Evolutionary conservation across 208 protist species (phyloP), one percentile per base, ranked within the genome.

Genomic region (Angomonas desouzai): DNA sequence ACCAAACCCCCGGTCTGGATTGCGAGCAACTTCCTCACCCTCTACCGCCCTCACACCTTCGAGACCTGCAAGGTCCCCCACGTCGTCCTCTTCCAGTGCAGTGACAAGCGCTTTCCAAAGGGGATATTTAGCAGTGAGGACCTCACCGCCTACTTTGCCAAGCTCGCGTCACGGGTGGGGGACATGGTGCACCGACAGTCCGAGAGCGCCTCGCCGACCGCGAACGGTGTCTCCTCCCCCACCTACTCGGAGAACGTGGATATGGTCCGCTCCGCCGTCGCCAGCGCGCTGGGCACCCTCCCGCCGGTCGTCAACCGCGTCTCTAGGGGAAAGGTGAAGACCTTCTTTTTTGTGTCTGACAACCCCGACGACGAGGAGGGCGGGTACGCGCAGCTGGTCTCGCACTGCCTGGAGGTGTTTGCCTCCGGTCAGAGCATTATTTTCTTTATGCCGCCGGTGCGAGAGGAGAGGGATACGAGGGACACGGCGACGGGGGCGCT

Each of bases 321-420:
- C 4, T 66, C 74, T 18, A 66, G 70, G 36, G 36, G 28, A 7
- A 79, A 76, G n/a, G 62, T 92, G 10, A 47, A 79, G 55, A 74
- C 66, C 47, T 89, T 82, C 64, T 92, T 89, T 66, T 79, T 92
- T 29, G 61, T 88, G 10, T 64, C 67, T 0, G 70, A 76, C 29
- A 55, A 70, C 57, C 58, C 55, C 32, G 62, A 73, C 10, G 72
- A 84, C 34, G 47, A 47, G 32, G 62, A 68, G 1, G 74, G 75
- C 28, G 77, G 72, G 33, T 88, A 79, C 70, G 59, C 66, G 30
- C 58, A 64, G 16, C 70, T 92, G 4, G 58, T 71, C 22, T 36
- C 77, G 18, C 79, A 77, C 64, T 45, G 87, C 20, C 27, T 48
- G 2, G 66, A 76, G 33, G 68, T 72, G 3, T 38, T 85, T 18